These are phyloP conservation scores for Claviceps paspali DNA, from an alignment of 2,329 filamentous ascomycete genomes.

Conservation along the genomic window DNA sequence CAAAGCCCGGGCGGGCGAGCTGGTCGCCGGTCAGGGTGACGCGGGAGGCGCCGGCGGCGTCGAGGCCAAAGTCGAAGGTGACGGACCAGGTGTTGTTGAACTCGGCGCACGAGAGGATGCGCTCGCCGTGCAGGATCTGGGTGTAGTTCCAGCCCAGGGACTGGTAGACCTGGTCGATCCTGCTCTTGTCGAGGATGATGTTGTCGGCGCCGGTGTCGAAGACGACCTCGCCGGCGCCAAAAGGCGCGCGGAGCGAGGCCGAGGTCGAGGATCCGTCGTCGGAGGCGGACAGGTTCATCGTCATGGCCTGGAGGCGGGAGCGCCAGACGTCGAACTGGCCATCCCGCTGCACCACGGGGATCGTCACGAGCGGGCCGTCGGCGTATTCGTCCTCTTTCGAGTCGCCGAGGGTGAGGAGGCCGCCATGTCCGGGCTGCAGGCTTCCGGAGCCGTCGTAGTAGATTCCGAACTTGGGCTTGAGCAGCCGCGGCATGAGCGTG, in stretches of 20 bases:
- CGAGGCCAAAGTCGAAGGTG: constrained; percentile 14
- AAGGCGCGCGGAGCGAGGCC: constrained; percentile 1
- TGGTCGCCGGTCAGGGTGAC: constrained; percentile 18
- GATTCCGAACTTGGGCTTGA: constrained; percentile 17
- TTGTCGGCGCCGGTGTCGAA: constrained; percentile 19
- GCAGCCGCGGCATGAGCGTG: constrained; percentile 17
- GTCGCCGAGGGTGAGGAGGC: constrained; percentile 17
- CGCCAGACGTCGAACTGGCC: constrained; percentile 19
- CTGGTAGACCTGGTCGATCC: constrained; percentile 15
- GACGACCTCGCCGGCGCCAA: constrained; percentile 8
- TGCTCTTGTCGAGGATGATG: constrained; percentile 13
- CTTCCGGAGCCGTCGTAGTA: constrained; percentile 14
- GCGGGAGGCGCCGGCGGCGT: constrained; percentile 7
- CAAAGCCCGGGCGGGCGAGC: constrained; percentile 18
- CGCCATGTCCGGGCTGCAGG: constrained; percentile 5
- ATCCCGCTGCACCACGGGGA: constrained; percentile 7
- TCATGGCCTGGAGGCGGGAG: constrained; percentile 2
- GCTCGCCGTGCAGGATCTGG: constrained; percentile 12
- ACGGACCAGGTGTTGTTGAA: constrained; percentile 21
- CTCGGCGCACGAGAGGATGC: constrained; percentile 19
- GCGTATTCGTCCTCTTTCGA: constrained; percentile 17
- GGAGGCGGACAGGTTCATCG: too few species aligned
- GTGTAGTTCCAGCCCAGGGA: constrained; percentile 21
- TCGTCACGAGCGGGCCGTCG: constrained; percentile 9
- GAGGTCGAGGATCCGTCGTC: too few species aligned